Evolutionary conservation across 345 rosid genomes (phyloP).

Genomic region (Cardamine chenopodiifolia): DNA sequence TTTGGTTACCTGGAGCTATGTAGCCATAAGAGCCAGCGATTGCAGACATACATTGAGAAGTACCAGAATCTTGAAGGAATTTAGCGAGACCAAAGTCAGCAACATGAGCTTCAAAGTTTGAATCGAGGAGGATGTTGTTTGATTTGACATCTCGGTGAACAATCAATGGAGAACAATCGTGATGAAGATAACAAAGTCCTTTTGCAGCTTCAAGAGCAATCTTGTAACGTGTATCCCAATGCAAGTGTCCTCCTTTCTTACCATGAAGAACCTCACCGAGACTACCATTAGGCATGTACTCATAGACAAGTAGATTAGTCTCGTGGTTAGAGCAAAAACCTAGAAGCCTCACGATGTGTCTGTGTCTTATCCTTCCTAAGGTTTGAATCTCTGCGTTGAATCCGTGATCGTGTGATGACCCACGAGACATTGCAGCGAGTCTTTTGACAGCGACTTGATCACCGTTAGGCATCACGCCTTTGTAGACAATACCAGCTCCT

Average conservation of each 20-base stretch:
- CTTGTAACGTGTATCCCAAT: constrained; percentile 83
- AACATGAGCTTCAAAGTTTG: constrained; percentile 85
- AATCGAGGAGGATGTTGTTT: constrained; percentile 83
- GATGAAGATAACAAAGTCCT: constrained; percentile 88
- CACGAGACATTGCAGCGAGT: constrained; percentile 76
- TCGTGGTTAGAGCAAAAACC: constrained; percentile 93
- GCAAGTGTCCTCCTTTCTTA: constrained; percentile 91
- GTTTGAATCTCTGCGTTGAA: constrained; percentile 97
- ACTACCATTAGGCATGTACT: constrained; percentile 93
- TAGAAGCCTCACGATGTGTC: constrained; percentile 78
- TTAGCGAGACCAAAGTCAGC: constrained; percentile 96
- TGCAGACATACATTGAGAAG: constrained; percentile 96
- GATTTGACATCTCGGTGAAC: constrained; percentile 90
- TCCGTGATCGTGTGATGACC: constrained; percentile 94
- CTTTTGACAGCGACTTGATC: constrained; percentile 83
- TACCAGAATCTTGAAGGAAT: constrained; percentile 86
- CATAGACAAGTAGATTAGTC: constrained; percentile 83
- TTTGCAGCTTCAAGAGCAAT: constrained; percentile 87
- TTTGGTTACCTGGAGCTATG: constrained; percentile 78
- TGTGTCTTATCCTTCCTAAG: constrained; percentile 80
- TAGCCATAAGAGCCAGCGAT: constrained; percentile 97
- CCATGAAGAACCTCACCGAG: constrained; percentile 89
- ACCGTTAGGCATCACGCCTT: constrained; percentile 76
- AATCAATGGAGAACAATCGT: constrained; percentile 85
- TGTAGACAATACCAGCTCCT: constrained; percentile 91